Evolutionary conservation across 805 yeast species (phyloP).

Genomic region (Candida oleophila): DNA sequence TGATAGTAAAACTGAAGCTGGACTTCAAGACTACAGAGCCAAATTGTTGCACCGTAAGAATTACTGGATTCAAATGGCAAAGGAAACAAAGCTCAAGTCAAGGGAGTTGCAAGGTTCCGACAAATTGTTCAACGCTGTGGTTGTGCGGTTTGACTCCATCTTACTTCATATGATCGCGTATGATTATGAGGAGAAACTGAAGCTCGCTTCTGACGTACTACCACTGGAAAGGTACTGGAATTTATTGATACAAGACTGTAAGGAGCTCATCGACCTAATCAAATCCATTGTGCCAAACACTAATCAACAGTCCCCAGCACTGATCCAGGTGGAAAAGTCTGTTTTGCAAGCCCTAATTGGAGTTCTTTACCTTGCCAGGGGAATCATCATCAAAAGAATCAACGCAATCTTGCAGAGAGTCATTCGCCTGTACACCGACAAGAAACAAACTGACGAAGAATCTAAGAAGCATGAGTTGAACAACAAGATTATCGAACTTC

Average conservation of each 20-base stretch:
- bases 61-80: constrained; percentile 21
- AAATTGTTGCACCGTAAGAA: constrained; percentile 11
- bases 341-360: constrained; percentile 22
- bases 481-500: constrained; percentile 26
- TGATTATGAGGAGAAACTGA: constrained; percentile 33
- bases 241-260: constrained; percentile 19
- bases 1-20: background rate
- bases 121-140: constrained; percentile 18
- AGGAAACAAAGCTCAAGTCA: constrained; percentile 11
- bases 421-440: constrained; percentile 19
- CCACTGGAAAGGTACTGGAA: constrained; percentile 35
- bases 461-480: constrained; percentile 12
- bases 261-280: constrained; percentile 12
- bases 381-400: constrained; percentile 29
- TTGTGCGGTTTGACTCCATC: constrained; percentile 27
- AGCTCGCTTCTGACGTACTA: constrained; percentile 19
- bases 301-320: background rate
- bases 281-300: background rate
- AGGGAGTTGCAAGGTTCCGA: constrained; percentile 14
- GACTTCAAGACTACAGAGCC: background rate
- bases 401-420: constrained; percentile 24
- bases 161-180: constrained; percentile 24
- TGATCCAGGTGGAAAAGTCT: background rate
- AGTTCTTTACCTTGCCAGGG: constrained; percentile 27
- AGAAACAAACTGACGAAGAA: constrained; percentile 9